A percentile compares a stretch with the other conserved stretches of the same genome.
Conservation (phyloP, 345 rosid genomes). For the Barbarea vulgaris region DNA sequence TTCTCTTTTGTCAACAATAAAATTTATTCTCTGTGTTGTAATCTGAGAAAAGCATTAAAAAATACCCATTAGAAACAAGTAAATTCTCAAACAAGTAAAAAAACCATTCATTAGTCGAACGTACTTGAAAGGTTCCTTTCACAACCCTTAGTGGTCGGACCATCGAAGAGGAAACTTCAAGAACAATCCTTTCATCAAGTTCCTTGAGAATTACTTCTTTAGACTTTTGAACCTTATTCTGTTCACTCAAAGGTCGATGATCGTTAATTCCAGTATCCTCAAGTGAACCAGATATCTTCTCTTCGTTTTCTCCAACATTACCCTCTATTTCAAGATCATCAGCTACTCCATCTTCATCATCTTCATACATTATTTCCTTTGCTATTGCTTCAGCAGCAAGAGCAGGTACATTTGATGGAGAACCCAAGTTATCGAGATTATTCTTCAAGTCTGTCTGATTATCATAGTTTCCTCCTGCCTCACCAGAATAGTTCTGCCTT, state of each 20-base stretch:
- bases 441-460: conserved; percentile 50
- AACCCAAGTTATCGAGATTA: conserved; percentile 47
- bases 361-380: conserved; percentile 65
- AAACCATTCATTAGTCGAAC: too few species aligned
- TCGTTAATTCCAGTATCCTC: conserved; percentile 57
- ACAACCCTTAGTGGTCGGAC: conserved; percentile 76
- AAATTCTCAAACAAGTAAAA: not conserved
- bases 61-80: conserved; percentile 5
- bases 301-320: conserved; percentile 47
- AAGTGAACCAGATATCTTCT: conserved; percentile 47
- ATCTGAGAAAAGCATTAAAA: conserved; percentile 56
- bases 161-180: conserved; percentile 91
- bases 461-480: conserved; percentile 68
- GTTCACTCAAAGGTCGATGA: conserved; percentile 55
- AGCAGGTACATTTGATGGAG: conserved; percentile 57
- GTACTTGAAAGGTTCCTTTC: conserved; percentile 91
- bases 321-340: conserved; percentile 51
- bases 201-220: conserved; percentile 66
- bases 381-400: conserved; percentile 78
- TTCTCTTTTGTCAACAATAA: conserved; percentile 62
- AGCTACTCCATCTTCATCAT: conserved; percentile 61
- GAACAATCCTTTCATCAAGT: conserved; percentile 76
- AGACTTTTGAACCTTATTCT: conserved; percentile 50
- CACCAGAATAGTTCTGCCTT: conserved; percentile 70
- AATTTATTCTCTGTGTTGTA: conserved; percentile 84